Evolutionary conservation across 495 filamentous ascomycete genomes (phyloP).

Genomic region (Usnea hakonensis): DNA sequence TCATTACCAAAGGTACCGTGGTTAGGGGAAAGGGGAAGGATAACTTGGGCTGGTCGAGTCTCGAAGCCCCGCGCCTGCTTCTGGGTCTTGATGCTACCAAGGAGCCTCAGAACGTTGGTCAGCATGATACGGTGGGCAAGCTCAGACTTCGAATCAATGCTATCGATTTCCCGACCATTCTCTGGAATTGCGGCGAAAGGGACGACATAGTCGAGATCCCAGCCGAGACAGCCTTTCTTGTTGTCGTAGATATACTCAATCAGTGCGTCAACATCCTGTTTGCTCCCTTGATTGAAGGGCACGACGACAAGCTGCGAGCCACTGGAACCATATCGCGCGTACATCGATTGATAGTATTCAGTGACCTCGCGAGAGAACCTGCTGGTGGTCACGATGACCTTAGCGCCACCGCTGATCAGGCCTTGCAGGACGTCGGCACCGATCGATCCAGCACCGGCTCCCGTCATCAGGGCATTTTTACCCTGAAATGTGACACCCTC

Average conservation of each 20-base stretch:
- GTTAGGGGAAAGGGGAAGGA: constrained; percentile 93
- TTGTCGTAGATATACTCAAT: constrained; percentile 92
- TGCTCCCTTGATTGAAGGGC: constrained; percentile 97
- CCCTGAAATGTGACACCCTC: constrained; percentile 83
- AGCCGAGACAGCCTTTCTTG: constrained; percentile 86
- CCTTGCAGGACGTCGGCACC: constrained; percentile 97
- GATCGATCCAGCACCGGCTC: constrained; percentile 95
- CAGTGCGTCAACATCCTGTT: constrained; percentile 90
- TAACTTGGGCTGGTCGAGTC: constrained; percentile 91
- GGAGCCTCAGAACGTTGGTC: constrained; percentile 86
- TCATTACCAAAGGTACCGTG: constrained; percentile 98
- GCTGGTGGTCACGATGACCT: constrained; percentile 92
- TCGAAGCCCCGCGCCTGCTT: constrained; percentile 82
- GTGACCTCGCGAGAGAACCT: constrained; percentile 95
- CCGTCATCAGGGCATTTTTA: constrained; percentile 97
- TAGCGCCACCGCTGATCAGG: constrained; percentile 90
- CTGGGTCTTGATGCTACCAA: constrained; percentile 83
- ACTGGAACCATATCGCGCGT: constrained; percentile 82
- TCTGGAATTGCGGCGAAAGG: constrained; percentile 97
- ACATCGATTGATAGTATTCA: constrained; percentile 99
- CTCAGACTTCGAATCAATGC: constrained; percentile 95
- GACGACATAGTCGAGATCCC: constrained; percentile 94
- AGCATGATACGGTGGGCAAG: constrained; percentile 98
- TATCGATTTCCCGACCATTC: constrained; percentile 95
- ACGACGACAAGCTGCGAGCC: constrained; percentile 96